These are phyloP conservation scores for Filobasidium floriforme DNA, from an alignment of 768 basidiomycete species.

Conservation along the genomic window DNA sequence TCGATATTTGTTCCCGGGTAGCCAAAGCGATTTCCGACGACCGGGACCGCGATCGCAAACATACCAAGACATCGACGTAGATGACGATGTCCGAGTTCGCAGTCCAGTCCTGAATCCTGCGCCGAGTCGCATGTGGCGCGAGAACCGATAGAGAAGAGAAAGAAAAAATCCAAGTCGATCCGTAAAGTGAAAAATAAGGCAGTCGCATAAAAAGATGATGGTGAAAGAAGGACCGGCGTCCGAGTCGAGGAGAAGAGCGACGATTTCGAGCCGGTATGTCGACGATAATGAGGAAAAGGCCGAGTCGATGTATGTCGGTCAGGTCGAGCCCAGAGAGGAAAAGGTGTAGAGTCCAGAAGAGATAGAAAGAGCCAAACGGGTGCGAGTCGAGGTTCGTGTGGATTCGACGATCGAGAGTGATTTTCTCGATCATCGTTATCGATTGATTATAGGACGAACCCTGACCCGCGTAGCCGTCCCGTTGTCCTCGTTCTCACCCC, in stretches of 20 bases:
- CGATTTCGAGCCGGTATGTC: background rate
- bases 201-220: background rate
- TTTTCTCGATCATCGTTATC: too few relatives aligned
- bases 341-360: too few relatives aligned
- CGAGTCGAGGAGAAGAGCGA: background rate
- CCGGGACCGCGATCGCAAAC: background rate
- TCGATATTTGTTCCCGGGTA: background rate
- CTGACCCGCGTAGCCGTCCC: too few relatives aligned
- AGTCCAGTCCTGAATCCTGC: background rate
- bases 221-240: background rate
- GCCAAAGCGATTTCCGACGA: background rate
- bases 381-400: too few relatives aligned
- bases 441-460: too few relatives aligned
- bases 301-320: background rate
- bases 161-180: background rate
- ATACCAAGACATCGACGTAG: too few relatives aligned
- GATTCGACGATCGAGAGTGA: too few relatives aligned
- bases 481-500: too few relatives aligned
- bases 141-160: conserved; percentile 4
- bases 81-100: background rate
- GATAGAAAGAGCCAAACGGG: too few relatives aligned
- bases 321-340: background rate
- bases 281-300: background rate
- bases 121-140: background rate
- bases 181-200: background rate